Percentiles rank a stretch among this genome's conserved stretches.
phyloP scores from a whole-genome alignment of 163 green algal species.

The Scenedesmus sp. region DNA sequence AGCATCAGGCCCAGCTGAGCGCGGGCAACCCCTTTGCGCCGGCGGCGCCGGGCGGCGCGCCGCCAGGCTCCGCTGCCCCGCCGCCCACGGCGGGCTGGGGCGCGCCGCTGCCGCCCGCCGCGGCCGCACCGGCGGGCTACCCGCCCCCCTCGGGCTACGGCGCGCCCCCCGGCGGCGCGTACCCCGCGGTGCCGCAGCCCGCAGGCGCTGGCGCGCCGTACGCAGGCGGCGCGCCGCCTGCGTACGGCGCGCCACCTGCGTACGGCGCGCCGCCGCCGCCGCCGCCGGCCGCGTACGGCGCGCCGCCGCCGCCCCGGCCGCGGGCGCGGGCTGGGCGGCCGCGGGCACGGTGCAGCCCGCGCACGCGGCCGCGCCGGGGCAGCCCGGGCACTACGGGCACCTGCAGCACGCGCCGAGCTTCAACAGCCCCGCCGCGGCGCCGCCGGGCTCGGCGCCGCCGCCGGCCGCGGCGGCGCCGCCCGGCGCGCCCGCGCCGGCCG shows the following conservation, averaged over 20 bases:
- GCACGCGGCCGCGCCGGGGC: background rate
- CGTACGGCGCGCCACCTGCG: too few species aligned
- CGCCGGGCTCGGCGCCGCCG: background rate
- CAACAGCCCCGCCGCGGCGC: too few species aligned
- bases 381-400: constrained; percentile 36
- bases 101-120: too few species aligned
- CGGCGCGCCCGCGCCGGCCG: background rate
- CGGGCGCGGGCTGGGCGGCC: background rate
- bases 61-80: too few species aligned
- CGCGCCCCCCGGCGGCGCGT: background rate
- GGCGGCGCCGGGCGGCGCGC: too few species aligned
- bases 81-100: too few species aligned
- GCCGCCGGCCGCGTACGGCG: too few species aligned
- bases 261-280: too few species aligned
- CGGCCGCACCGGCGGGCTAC: too few species aligned
- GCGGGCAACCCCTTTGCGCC: too few species aligned
- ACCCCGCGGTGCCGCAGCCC: constrained; percentile 13
- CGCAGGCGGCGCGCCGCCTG: background rate
- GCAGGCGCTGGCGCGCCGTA: background rate
- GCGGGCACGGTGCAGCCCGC: constrained; percentile 13
- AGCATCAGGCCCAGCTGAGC: too few species aligned
- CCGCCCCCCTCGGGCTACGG: background rate
- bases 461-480: background rate
- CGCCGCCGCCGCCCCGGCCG: background rate
- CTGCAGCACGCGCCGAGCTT: constrained; percentile 36